These are phyloP conservation scores for Plasmodium gaboni DNA, from an alignment of 169 alveolate species.

Conservation along the genomic window DNA sequence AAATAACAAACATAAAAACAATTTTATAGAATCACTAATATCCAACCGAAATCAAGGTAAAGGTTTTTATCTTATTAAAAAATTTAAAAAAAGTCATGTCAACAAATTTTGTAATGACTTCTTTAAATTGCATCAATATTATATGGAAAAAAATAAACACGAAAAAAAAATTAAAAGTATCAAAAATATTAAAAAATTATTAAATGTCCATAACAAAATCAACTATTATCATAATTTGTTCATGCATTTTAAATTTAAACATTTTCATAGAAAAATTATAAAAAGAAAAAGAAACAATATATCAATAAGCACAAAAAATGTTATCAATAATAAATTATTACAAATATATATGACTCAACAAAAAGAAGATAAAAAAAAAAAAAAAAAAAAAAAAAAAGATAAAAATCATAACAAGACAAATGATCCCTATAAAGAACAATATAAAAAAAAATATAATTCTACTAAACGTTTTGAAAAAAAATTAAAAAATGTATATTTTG, in stretches of 20 bases:
- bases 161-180: not conserved
- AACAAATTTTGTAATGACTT: constrained; percentile 37
- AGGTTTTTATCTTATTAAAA: constrained; percentile 61
- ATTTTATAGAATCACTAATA: constrained; percentile 28
- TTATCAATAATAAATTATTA: not conserved
- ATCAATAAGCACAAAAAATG: not conserved
- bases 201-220: too few species aligned
- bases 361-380: not conserved
- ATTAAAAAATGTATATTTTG: constrained; percentile 63
- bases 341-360: not conserved
- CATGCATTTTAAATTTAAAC: constrained; percentile 10
- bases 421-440: too few species aligned
- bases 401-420: not conserved
- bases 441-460: constrained; percentile 8
- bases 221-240: constrained; percentile 10
- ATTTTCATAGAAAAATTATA: constrained; percentile 20
- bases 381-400: too few species aligned
- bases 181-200: not conserved
- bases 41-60: constrained; percentile 60
- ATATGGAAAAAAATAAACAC: constrained; percentile 13
- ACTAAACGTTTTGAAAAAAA: constrained; percentile 6
- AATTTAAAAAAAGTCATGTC: constrained; percentile 30
- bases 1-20: not conserved
- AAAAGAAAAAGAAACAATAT: constrained; percentile 17
- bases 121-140: constrained; percentile 27